phyloP scores from a whole-genome alignment of 768 basidiomycete genomes.

The Mycena olivaceomarginata region DNA sequence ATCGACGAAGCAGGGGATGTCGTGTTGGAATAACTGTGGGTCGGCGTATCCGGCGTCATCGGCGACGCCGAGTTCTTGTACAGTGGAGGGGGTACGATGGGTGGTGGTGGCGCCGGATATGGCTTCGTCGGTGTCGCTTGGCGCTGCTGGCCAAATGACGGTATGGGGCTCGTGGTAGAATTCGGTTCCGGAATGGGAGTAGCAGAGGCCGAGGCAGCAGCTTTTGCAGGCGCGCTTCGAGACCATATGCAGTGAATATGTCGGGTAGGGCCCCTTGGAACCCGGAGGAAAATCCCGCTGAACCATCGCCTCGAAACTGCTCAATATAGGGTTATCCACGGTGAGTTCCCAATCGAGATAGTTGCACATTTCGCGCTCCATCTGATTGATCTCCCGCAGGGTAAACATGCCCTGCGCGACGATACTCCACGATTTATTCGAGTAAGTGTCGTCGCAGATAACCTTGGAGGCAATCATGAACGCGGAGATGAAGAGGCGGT shows the following conservation, averaged over 20 bases:
- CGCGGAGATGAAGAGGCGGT: slow-evolving; percentile 92
- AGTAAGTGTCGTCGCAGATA: slow-evolving; percentile 96
- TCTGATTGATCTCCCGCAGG: slow-evolving; percentile 94
- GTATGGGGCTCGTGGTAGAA: slow-evolving; percentile 68
- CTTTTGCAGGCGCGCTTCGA: slow-evolving; percentile 75
- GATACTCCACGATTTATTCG: slow-evolving; percentile 94
- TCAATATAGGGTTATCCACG: slow-evolving; percentile 78
- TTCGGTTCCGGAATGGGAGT: slow-evolving; percentile 65
- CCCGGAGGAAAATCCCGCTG: slow-evolving; percentile 72
- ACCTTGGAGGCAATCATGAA: slow-evolving; percentile 96
- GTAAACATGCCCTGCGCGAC: slow-evolving; percentile 93
- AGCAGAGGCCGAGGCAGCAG: slow-evolving; percentile 60
- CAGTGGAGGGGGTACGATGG: slow-evolving; percentile 55
- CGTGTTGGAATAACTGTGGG: slow-evolving; percentile 69
- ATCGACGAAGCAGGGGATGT: slow-evolving; percentile 78
- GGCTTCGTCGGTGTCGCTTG: slow-evolving; percentile 56
- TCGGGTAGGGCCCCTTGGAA: slow-evolving; percentile 74
- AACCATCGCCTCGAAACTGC: slow-evolving; percentile 77
- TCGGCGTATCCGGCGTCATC: slow-evolving; percentile 73
- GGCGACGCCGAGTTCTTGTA: slow-evolving; percentile 50
- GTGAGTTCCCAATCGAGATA: slow-evolving; percentile 96
- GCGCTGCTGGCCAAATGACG: slow-evolving; percentile 63
- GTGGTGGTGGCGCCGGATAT: slow-evolving; percentile 52
- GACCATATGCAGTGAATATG: slow-evolving; percentile 76
- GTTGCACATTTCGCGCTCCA: slow-evolving; percentile 95